Base-by-base conservation (phyloP, 1,284 basidiomycete genomes). In the Trichosporon sp. region DNA sequence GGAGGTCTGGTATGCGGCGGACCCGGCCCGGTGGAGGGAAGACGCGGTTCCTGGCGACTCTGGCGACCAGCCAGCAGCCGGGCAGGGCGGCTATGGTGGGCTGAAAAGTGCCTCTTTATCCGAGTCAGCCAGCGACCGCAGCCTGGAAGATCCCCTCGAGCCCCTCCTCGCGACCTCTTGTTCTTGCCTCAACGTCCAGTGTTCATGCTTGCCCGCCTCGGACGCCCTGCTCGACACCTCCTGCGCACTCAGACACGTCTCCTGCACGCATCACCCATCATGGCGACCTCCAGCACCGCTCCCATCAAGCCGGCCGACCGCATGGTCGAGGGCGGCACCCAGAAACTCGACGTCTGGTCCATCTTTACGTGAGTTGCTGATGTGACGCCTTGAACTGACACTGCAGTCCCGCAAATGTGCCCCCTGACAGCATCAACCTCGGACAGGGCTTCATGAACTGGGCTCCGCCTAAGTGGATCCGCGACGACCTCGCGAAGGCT, bases 391-490 rank as follows among this genome's bases (percentile, higher is more conserved):
- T 25, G 34, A n/a, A 31, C 60, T 63, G 60, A 36, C 46, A 21
- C 10, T 32, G 9, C 74, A 94, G 92, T 76, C 91, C 85, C 61
- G 88, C 85, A 49, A 94, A 94, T 74, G 84, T 95, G 66, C 92
- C 92, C 1, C 66, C 86, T 4, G 90, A 94, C 75, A 91, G 89
- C 71, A 89, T 95, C 78, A 95, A 95, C 79, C 87, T 95, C 58
- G 92, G 92, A 7, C 92, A 95, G 80, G 92, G 92, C 2, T 95
- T 94, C 82, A 95, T 95, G 92, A 95, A 79, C 70, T 84, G 82
- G 81, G 77, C 88, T 1, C 93, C 93, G 14, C 92, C 92, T 4
- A 77, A 85, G 63, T 96, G 91, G 89, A 85, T 96, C 69, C 87
- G 84, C 59, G 83, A 89, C 44, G 90, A 89, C 1, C 90, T 91